Evolutionary conservation across 768 basidiomycete species (phyloP), one percentile per base, ranked within the genome.

Genomic region (Calocybe cyanea): DNA sequence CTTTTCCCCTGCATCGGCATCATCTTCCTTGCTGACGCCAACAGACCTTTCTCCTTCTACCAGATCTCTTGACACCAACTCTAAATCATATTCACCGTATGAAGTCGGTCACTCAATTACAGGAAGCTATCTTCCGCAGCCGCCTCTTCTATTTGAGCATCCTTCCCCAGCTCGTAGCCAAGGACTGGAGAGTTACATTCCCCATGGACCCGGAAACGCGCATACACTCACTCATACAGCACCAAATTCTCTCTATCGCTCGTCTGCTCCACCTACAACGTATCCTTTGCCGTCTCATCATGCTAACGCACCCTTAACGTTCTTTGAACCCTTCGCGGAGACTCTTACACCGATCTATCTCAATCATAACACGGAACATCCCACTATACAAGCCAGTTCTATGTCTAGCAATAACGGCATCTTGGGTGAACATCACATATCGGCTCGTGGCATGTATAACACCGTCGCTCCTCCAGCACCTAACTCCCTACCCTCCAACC

Each of bases 1-100:
- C 55, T 73, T 86, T 48, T 87, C 85, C 34, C 86, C 85, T 11
- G 78, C 79, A 30, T 87, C 86, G 23, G 82, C 77, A 1, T 74
- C 83, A 13, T 86, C 85, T 31, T 77, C 81, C 14, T 73, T 88
- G 15, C 65, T 87, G 48, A 89, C 87, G 0, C 86, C 87, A 1
- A 82, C 84, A 32, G 85, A 87, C 55, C 68, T 83, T 40, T 87
- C 85, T 11, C 87, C 86, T 20, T 76, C 78, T 42, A 76, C 75
- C 43, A 60, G 64, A 41, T 60, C 74, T 13, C 80, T 82, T 56
- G 81, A 85, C 52, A 58, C 73, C 42, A 85, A 74, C 60, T 57
- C 77, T 35, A 52, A 52, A 15, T 69, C 75, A 9, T 37, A 45
- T 14, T 66, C 74, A 35, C 67, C 76, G 21, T 80, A 78, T 53